Conservation (phyloP, 768 basidiomycete species). For the Mycena albidolilacea region DNA sequence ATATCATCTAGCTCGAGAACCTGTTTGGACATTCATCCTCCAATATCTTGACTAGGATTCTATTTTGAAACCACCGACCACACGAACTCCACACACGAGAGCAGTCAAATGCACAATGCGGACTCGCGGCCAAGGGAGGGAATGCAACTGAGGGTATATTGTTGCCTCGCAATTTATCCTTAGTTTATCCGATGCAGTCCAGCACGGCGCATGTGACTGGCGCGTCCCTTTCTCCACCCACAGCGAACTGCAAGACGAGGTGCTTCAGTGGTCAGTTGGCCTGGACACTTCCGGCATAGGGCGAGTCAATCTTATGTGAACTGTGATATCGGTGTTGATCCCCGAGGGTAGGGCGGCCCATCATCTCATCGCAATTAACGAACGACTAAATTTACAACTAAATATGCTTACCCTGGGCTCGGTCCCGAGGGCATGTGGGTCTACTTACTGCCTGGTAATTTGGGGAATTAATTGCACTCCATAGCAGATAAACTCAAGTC, state of each 20-base stretch:
- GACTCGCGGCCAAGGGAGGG: not conserved
- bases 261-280: constrained; percentile 14
- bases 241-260: not conserved
- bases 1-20: not conserved
- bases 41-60: not conserved
- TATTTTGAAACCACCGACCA: not conserved
- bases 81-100: not conserved
- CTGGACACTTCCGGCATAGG: constrained; percentile 1
- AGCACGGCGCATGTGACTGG: not conserved
- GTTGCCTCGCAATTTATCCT: not conserved
- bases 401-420: not conserved
- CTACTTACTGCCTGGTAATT: not conserved
- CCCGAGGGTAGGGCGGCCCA: constrained; percentile 11
- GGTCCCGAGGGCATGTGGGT: not conserved
- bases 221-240: not conserved
- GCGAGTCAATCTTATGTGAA: not conserved
- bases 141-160: not conserved
- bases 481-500: not conserved
- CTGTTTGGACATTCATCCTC: too few relatives aligned
- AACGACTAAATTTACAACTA: not conserved
- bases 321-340: constrained; percentile 11
- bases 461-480: constrained; percentile 11
- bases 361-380: constrained; percentile 18
- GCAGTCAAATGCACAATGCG: not conserved
- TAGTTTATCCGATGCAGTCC: not conserved